These are phyloP conservation scores for Suhomyces panamericanus DNA, from an alignment of 1,139 yeast genomes.

Conservation along the genomic window DNA sequence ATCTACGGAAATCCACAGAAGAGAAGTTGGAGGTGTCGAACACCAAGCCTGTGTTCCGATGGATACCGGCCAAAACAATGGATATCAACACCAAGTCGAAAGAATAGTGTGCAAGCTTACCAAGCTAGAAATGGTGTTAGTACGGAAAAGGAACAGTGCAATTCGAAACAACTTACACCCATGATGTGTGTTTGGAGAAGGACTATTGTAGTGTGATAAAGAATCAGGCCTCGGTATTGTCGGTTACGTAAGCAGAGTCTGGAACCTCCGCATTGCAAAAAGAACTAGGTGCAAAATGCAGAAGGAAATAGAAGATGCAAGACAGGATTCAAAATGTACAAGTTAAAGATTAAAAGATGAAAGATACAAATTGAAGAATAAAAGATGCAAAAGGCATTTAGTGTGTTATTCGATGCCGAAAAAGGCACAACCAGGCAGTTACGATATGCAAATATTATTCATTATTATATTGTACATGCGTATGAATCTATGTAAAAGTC, in stretches of 20 bases:
- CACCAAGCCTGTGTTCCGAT: constrained; percentile 60
- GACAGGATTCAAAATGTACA: too few relatives aligned
- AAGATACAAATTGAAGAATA: too few relatives aligned
- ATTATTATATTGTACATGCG: too few relatives aligned
- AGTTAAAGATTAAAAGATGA: too few relatives aligned
- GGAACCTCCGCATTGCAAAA: background rate
- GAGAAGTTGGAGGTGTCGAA: constrained; percentile 48
- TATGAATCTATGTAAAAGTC: background rate
- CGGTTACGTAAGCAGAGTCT: background rate
- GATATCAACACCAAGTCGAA: constrained; percentile 61
- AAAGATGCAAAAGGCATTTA: too few relatives aligned
- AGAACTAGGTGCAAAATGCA: too few relatives aligned
- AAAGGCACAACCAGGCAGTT: too few relatives aligned
- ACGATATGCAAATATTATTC: too few relatives aligned
- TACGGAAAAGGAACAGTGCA: background rate
- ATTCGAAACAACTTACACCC: constrained; percentile 14
- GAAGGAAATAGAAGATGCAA: too few relatives aligned
- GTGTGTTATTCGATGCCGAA: too few relatives aligned
- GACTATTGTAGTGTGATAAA: background rate
- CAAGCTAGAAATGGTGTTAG: constrained; percentile 36
- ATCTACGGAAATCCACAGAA: constrained; percentile 53
- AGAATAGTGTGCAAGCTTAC: constrained; percentile 55
- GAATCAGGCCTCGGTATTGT: background rate
- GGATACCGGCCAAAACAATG: constrained; percentile 63
- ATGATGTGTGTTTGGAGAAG: background rate